These are phyloP conservation scores for Suillus fuscotomentosus DNA, from an alignment of 768 basidiomycete genomes.

Conservation along the genomic window DNA sequence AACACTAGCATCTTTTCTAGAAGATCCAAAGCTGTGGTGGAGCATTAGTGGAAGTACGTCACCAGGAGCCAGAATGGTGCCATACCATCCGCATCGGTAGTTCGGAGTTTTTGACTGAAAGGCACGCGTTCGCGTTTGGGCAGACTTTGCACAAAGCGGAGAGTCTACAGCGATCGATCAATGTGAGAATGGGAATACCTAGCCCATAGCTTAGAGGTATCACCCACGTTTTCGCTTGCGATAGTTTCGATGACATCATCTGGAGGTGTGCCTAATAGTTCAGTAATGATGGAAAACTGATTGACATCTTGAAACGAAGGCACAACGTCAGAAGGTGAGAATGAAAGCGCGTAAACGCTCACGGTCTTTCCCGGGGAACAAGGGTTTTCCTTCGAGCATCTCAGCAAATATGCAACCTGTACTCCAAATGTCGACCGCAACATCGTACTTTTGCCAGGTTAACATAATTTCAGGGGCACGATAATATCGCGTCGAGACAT, in stretches of 20 bases:
- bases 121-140: slow-evolving; percentile 96
- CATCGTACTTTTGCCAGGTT: slow-evolving; percentile 99
- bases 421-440: slow-evolving; percentile 99
- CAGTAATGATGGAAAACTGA: slow-evolving; percentile 99
- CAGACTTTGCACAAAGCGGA: slow-evolving; percentile 96
- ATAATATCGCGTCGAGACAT: slow-evolving; percentile 98
- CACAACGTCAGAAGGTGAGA: slow-evolving; percentile 10
- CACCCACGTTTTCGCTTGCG: slow-evolving; percentile 89
- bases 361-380: slow-evolving; percentile 99
- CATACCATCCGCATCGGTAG: slow-evolving; percentile 82
- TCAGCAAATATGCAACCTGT: slow-evolving; percentile 99
- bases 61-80: background rate
- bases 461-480: slow-evolving; percentile 99
- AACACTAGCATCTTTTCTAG: slow-evolving; percentile 99
- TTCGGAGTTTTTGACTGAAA: slow-evolving; percentile 90
- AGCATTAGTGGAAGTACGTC: background rate
- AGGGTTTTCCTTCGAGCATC: slow-evolving; percentile 97
- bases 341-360: slow-evolving; percentile 38
- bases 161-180: slow-evolving; percentile 57
- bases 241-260: slow-evolving; percentile 99
- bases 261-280: slow-evolving; percentile 95
- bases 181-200: slow-evolving; percentile 13
- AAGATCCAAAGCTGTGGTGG: slow-evolving; percentile 76
- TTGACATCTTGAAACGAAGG: slow-evolving; percentile 77
- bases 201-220: slow-evolving; percentile 1